Percentiles rank a stretch among this genome's conserved stretches.
Evolutionary conservation across 2,329 filamentous ascomycete species (phyloP).

Genomic region (Exophiala bonariae): DNA sequence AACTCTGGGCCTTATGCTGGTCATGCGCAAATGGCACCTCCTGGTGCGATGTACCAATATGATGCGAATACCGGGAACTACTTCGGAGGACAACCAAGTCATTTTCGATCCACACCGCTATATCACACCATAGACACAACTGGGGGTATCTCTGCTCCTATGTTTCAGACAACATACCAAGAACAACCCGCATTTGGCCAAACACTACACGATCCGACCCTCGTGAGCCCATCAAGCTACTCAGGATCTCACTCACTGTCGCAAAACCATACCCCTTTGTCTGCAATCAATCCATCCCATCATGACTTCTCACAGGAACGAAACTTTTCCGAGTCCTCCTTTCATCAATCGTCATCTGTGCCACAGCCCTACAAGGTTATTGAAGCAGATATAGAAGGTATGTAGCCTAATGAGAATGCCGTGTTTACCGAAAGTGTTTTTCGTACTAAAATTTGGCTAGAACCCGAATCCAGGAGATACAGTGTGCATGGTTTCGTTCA

Average conservation of each 20-base stretch:
- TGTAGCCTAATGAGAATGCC: conserved; percentile 11
- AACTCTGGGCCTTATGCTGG: neutral
- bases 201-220: too few species aligned
- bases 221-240: neutral
- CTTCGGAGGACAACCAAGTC: too few species aligned
- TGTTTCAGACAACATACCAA: too few species aligned
- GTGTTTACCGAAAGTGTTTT: conserved; percentile 1
- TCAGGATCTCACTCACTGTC: neutral
- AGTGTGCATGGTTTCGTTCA: conserved; percentile 13
- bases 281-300: conserved; percentile 1
- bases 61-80: too few species aligned
- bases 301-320: conserved; percentile 4
- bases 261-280: neutral
- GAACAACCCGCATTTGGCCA: too few species aligned
- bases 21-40: neutral
- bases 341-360: conserved; percentile 3
- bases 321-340: neutral
- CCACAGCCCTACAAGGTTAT: conserved; percentile 5
- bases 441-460: conserved; percentile 15
- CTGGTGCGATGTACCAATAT: too few species aligned
- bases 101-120: too few species aligned
- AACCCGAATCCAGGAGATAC: conserved; percentile 10
- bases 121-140: too few species aligned
- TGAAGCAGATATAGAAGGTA: conserved; percentile 14
- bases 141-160: too few species aligned